Conservation (phyloP, 306 rosid species). For the Quercus cerris region DNA sequence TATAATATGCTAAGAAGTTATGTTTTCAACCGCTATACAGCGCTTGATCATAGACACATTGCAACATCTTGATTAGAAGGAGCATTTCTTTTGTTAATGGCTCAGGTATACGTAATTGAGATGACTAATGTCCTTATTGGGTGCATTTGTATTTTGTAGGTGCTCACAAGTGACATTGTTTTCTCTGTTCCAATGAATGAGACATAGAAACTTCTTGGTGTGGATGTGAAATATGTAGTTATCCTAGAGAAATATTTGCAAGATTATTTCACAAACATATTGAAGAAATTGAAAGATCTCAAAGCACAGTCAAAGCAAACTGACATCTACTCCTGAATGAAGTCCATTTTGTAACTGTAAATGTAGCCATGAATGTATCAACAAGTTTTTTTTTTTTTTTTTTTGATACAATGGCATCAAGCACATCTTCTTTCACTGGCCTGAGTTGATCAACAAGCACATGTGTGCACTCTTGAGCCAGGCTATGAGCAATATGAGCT, state of each 20-base stretch:
- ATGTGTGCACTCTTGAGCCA: slow-evolving; percentile 75
- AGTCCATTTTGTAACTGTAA: slow-evolving; percentile 33
- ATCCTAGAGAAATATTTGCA: slow-evolving; percentile 86
- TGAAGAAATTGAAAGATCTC: slow-evolving; percentile 95
- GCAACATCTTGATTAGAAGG: not conserved
- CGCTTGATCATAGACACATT: not conserved
- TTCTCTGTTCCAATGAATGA: slow-evolving; percentile 87
- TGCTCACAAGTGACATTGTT: slow-evolving; percentile 77
- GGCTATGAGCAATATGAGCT: slow-evolving; percentile 42
- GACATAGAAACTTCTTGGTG: slow-evolving; percentile 78
- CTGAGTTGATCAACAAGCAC: slow-evolving; percentile 69
- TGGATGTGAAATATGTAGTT: slow-evolving; percentile 73
- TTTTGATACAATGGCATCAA: slow-evolving; percentile 12
- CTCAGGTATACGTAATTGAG: not conserved
- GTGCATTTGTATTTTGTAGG: slow-evolving; percentile 41
- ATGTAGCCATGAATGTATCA: slow-evolving; percentile 31
- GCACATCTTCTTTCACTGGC: slow-evolving; percentile 58
- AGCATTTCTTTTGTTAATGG: not conserved
- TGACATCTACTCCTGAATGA: slow-evolving; percentile 67
- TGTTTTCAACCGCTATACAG: too few species aligned
- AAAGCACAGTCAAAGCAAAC: slow-evolving; percentile 96
- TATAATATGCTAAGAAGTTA: too few species aligned
- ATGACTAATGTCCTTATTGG: slow-evolving; percentile 13
- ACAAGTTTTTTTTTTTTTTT: not conserved
- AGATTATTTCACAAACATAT: slow-evolving; percentile 90